phyloP scores from a whole-genome alignment of 2,329 filamentous ascomycete species.

The Sporothrix globosa region DNA sequence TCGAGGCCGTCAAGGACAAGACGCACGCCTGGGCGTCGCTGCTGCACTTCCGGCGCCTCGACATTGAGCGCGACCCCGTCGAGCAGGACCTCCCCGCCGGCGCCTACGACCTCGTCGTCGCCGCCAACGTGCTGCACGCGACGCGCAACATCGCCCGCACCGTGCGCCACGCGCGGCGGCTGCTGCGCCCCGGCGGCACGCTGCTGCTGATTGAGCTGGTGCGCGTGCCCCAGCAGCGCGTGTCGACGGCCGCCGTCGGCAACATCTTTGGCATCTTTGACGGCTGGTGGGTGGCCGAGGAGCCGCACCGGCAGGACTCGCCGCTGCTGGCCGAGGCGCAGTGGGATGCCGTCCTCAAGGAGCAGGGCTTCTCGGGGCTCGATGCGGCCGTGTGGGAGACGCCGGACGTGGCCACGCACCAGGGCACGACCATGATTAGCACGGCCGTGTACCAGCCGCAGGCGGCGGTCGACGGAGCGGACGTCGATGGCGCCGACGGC shows the following conservation, averaged over 20 bases:
- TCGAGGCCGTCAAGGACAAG: conserved; percentile 43
- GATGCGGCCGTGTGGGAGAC: conserved; percentile 36
- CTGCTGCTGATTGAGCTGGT: conserved; percentile 36
- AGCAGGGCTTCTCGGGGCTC: conserved; percentile 35
- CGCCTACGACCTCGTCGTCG: conserved; percentile 44
- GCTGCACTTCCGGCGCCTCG: conserved; percentile 35
- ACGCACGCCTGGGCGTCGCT: conserved; percentile 37
- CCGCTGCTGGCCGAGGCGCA: conserved; percentile 34
- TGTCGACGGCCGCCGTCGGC: conserved; percentile 33
- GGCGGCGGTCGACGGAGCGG: not conserved
- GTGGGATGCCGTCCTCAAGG: conserved; percentile 34
- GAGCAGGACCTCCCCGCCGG: conserved; percentile 43
- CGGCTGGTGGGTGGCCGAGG: conserved; percentile 36
- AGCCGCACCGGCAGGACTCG: conserved; percentile 34
- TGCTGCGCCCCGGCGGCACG: conserved; percentile 40
- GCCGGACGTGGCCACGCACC: conserved; percentile 34
- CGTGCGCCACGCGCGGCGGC: conserved; percentile 35
- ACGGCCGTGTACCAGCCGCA: conserved; percentile 29
- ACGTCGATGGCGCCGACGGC: not conserved
- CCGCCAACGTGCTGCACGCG: conserved; percentile 44
- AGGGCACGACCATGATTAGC: conserved; percentile 36
- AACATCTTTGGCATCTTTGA: conserved; percentile 37
- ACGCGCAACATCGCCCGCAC: conserved; percentile 39
- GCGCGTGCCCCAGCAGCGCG: conserved; percentile 33
- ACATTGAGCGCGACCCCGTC: conserved; percentile 42